Percentiles rank a stretch among this genome's conserved stretches.
Conservation (phyloP, 108 stramenopile genomes). For the Cyclotella choctawhatcheeana region DNA sequence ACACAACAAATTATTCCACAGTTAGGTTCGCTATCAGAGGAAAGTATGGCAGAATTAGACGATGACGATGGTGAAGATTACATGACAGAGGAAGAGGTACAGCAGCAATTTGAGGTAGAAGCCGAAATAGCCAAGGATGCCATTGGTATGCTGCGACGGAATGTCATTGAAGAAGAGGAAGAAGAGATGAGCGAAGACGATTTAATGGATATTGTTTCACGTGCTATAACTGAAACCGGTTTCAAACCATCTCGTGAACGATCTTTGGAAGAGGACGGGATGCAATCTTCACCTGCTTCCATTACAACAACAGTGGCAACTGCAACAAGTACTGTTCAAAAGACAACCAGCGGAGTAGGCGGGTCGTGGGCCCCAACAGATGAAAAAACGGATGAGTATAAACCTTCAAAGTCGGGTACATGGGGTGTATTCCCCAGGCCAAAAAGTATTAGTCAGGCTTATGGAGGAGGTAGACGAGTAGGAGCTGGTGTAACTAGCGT, state of each 20-base stretch:
- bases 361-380: conserved; percentile 60
- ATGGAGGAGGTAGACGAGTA: conserved; percentile 88
- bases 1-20: conserved; percentile 27
- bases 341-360: conserved; percentile 77
- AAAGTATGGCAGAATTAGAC: conserved; percentile 31
- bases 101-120: conserved; percentile 19
- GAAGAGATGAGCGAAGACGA: conserved; percentile 73
- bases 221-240: conserved; percentile 53
- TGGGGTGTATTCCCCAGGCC: conserved; percentile 96
- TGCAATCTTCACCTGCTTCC: not conserved
- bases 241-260: conserved; percentile 12
- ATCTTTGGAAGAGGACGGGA: conserved; percentile 4
- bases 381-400: conserved; percentile 51
- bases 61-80: conserved; percentile 23
- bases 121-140: conserved; percentile 44
- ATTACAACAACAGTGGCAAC: conserved; percentile 4
- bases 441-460: conserved; percentile 89
- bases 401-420: conserved; percentile 73
- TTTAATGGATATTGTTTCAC: conserved; percentile 65
- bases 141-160: conserved; percentile 45
- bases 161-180: conserved; percentile 48
- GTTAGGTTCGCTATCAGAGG: conserved; percentile 25
- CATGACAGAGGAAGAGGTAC: conserved; percentile 11
- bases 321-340: not conserved
- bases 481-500: conserved; percentile 68